Evolutionary conservation across 176 grass and related monocot species (phyloP).

Genomic region (Musa itinerans): DNA sequence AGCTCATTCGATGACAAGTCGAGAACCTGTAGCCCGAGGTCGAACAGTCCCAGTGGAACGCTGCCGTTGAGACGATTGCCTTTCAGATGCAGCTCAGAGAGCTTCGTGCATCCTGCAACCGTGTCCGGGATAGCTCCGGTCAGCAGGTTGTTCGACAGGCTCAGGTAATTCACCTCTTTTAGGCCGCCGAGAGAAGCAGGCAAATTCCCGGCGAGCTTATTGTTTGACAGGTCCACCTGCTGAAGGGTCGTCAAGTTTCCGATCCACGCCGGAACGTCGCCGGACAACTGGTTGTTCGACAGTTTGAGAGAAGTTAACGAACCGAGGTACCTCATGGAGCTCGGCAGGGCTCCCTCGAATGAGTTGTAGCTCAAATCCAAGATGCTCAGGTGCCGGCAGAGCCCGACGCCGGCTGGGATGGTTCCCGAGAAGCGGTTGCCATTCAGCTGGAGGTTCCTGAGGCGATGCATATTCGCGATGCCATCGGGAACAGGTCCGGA

Average conservation of each 20-base stretch:
- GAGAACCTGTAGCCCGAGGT: slow-evolving; percentile 54
- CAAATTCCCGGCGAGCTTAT: slow-evolving; percentile 47
- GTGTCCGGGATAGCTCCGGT: slow-evolving; percentile 44
- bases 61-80: slow-evolving; percentile 47
- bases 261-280: slow-evolving; percentile 52
- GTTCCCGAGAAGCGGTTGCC: slow-evolving; percentile 57
- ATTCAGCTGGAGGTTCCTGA: slow-evolving; percentile 52
- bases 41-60: slow-evolving; percentile 61
- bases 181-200: slow-evolving; percentile 53
- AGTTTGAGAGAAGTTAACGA: slow-evolving; percentile 49
- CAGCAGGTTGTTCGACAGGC: slow-evolving; percentile 59
- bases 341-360: slow-evolving; percentile 54
- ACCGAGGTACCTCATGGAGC: slow-evolving; percentile 40
- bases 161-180: slow-evolving; percentile 73
- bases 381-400: slow-evolving; percentile 48
- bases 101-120: slow-evolving; percentile 47
- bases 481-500: slow-evolving; percentile 37
- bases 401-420: slow-evolving; percentile 47
- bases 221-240: slow-evolving; percentile 58
- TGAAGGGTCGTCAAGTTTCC: slow-evolving; percentile 44
- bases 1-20: slow-evolving; percentile 85
- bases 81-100: slow-evolving; percentile 53
- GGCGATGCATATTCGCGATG: slow-evolving; percentile 46
- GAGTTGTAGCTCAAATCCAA: slow-evolving; percentile 70
- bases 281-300: slow-evolving; percentile 47